Conservation (phyloP, 305 asterid species). For the Andrographis paniculata region DNA sequence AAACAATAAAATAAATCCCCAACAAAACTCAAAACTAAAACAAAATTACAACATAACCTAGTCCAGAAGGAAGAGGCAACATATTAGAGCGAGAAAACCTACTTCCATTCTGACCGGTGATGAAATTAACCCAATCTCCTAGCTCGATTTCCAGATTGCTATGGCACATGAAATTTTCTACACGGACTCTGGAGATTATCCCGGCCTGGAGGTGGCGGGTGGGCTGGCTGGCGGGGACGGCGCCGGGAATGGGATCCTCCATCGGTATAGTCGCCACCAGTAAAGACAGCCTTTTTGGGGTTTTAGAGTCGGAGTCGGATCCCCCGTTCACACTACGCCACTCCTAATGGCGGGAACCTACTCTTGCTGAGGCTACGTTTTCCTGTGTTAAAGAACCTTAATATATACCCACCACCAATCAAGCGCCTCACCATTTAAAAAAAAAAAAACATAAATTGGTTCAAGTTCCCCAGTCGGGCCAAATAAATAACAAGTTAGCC, state of each 20-base stretch:
- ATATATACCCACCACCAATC: no score
- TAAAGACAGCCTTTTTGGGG: not conserved
- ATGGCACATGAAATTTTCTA: conserved; percentile 92
- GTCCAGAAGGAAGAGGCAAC: not conserved
- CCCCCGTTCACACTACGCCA: no score
- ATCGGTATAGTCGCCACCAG: conserved; percentile 9
- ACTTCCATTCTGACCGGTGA: conserved; percentile 97
- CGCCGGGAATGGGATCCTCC: conserved; percentile 44
- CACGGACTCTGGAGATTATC: conserved; percentile 60
- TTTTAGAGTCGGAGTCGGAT: no score
- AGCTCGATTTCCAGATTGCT: conserved; percentile 67
- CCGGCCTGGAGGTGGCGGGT: conserved; percentile 51
- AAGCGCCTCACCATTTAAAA: no score
- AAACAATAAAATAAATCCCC: not conserved
- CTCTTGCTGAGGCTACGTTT: no score
- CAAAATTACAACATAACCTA: not conserved
- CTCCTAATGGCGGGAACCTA: no score
- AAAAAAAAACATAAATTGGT: no score
- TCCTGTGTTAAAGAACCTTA: no score
- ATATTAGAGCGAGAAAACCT: conserved; percentile 16
- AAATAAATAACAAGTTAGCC: no score
- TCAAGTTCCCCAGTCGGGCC: no score
- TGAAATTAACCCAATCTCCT: conserved; percentile 70
- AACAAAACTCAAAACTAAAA: not conserved
- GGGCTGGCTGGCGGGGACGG: conserved; percentile 18